Evolutionary conservation across 2,329 filamentous ascomycete genomes (phyloP).

Genomic region (Nemania sp.): DNA sequence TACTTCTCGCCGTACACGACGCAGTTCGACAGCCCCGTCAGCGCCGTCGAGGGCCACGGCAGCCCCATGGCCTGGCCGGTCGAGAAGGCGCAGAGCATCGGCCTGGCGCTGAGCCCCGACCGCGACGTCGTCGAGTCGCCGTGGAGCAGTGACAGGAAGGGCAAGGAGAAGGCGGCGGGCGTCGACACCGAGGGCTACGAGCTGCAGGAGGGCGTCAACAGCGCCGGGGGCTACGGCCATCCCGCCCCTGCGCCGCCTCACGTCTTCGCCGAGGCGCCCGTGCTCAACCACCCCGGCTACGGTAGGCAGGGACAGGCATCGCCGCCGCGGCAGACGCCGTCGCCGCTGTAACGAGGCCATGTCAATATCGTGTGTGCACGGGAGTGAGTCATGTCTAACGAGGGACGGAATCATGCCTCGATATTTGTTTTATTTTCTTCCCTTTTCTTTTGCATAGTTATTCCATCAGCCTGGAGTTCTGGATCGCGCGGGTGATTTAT

Average conservation of each 20-base stretch:
- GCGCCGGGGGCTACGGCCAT: slow-evolving; percentile 36
- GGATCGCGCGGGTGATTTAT: slow-evolving; percentile 8
- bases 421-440: too few species aligned
- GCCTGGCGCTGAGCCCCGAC: slow-evolving; percentile 50
- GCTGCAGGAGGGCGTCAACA: slow-evolving; percentile 51
- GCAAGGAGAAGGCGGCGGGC: slow-evolving; percentile 42
- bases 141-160: slow-evolving; percentile 47
- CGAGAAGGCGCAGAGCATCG: slow-evolving; percentile 45
- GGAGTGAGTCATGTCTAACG: not conserved
- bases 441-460: too few species aligned
- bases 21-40: slow-evolving; percentile 63
- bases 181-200: slow-evolving; percentile 51
- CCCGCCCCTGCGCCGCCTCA: slow-evolving; percentile 27
- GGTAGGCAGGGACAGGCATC: slow-evolving; percentile 43
- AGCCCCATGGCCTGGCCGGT: slow-evolving; percentile 45
- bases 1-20: slow-evolving; percentile 66
- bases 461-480: slow-evolving; percentile 22
- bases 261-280: slow-evolving; percentile 43
- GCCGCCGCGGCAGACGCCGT: slow-evolving; percentile 13
- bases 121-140: slow-evolving; percentile 37
- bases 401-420: not conserved
- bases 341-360: not conserved
- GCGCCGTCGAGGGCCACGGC: slow-evolving; percentile 46
- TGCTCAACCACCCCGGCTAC: slow-evolving; percentile 53
- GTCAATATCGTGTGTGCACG: too few species aligned